Percentiles rank a stretch among this genome's conserved stretches.
These are phyloP conservation scores for Rubia balearica DNA, from an alignment of 305 asterid species.

Conservation along the genomic window DNA sequence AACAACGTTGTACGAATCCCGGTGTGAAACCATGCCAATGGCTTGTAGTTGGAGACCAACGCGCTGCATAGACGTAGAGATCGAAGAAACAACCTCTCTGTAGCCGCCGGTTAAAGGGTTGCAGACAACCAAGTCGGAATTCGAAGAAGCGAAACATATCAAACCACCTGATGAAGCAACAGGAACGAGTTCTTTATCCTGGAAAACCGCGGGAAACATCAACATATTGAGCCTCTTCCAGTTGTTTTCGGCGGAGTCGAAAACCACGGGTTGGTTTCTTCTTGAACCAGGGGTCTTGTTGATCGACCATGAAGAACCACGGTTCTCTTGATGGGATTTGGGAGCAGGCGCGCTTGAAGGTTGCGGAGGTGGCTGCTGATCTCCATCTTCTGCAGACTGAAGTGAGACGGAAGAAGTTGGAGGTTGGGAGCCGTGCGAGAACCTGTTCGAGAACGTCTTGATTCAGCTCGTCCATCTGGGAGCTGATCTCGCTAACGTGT, in stretches of 20 bases:
- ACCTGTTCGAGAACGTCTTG: slow-evolving; percentile 77
- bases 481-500: slow-evolving; percentile 15
- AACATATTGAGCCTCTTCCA: slow-evolving; percentile 44
- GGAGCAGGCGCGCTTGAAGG: slow-evolving; percentile 60
- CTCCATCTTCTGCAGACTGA: slow-evolving; percentile 82
- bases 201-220: slow-evolving; percentile 16
- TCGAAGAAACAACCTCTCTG: slow-evolving; percentile 25
- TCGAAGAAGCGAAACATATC: slow-evolving; percentile 40
- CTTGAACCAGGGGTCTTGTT: slow-evolving; percentile 21
- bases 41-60: slow-evolving; percentile 37
- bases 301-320: slow-evolving; percentile 70
- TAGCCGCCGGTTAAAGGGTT: slow-evolving; percentile 47
- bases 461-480: slow-evolving; percentile 55
- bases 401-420: slow-evolving; percentile 42
- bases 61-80: not conserved
- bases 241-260: slow-evolving; percentile 45
- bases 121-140: slow-evolving; percentile 30
- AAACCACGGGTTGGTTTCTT: slow-evolving; percentile 28
- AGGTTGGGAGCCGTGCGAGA: slow-evolving; percentile 73
- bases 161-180: slow-evolving; percentile 81
- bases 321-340: slow-evolving; percentile 50
- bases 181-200: slow-evolving; percentile 31
- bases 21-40: slow-evolving; percentile 44
- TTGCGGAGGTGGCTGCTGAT: slow-evolving; percentile 45
- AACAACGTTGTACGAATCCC: slow-evolving; percentile 32